Base-by-base conservation (phyloP, 2,329 filamentous ascomycete genomes). In the Microdochium trichocladiopsis region DNA sequence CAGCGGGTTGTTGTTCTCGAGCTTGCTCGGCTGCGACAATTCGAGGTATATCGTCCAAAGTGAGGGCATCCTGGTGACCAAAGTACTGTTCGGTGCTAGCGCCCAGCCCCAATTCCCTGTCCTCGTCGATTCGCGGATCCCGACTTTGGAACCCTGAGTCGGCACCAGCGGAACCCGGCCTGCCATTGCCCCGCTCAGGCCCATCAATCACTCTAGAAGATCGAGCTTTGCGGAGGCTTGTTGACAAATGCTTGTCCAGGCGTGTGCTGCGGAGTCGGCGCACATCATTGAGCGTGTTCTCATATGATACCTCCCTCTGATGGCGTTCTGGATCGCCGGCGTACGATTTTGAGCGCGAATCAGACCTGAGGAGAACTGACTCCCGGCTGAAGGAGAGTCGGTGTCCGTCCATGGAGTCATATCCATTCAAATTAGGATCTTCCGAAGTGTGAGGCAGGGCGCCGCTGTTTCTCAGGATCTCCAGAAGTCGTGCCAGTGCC, bases 11-110 rank as follows among this genome's bases (percentile, higher is more conserved):
- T 66, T 95, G 90, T 65, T 97, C 93, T 60, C 91, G 86, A 23
- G 93, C 92, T 70, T 97, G 93, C 67, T 97, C 92, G 14, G 94
- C 90, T 31, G 94, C 94, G 43, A 96, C 92, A 62, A 99, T 95
- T 57, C 94, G 83, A 9, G 94, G 91, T 60, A 99, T 97, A 63
- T 99, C 94, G 63, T 99, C 94, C 52, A 99, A 74, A 0, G 93
- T 96, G 56, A 99, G 81, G 23, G 90, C 90, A 69, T 97, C 92
- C 63, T 93, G 88, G 59, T 91, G 86, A 33, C 90, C 90, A 64
- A 99, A 91, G 63, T 92, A 93, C 60, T 92, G 78, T 61, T 93
- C 90, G 16, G 87, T 85, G 28, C 85, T 80, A 21, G 82, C 79
- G 58, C 89, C 86, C 49, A 84, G 82, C 58, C 84, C 82, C 28